Evolutionary conservation across 805 yeast species (phyloP).

Genomic region (Saccharomyces kudriavzevii): DNA sequence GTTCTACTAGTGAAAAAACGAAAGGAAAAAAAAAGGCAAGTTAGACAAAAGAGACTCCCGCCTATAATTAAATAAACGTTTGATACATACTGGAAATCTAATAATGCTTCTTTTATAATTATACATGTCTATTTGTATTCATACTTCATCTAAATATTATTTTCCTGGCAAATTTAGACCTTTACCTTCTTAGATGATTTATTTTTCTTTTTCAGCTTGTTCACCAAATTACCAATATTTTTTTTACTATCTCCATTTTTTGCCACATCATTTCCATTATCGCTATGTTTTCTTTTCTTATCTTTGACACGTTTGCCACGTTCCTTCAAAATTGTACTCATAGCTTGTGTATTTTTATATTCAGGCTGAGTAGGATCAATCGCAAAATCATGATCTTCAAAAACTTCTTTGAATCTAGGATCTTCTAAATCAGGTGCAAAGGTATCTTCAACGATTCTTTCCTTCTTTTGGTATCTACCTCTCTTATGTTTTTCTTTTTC

Average conservation of each 20-base stretch:
- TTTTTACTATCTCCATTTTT: slow-evolving; percentile 7
- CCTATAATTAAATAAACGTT: too few relatives aligned
- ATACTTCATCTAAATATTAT: neutral
- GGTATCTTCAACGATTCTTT: slow-evolving; percentile 44
- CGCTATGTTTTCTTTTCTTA: slow-evolving; percentile 12
- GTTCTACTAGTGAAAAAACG: neutral
- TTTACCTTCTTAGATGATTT: slow-evolving; percentile 4
- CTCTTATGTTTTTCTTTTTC: slow-evolving; percentile 56
- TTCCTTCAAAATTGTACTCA: slow-evolving; percentile 75
- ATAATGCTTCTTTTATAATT: neutral
- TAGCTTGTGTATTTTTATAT: slow-evolving; percentile 77
- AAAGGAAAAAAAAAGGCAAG: neutral
- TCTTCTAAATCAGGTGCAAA: slow-evolving; percentile 71
- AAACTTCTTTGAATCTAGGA: slow-evolving; percentile 76
- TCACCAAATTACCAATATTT: slow-evolving; percentile 33
- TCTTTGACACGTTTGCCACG: slow-evolving; percentile 44
- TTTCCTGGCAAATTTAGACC: neutral
- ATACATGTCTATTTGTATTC: neutral
- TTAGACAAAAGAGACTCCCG: too few relatives aligned
- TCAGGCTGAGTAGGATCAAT: slow-evolving; percentile 92
- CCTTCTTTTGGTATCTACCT: slow-evolving; percentile 38
- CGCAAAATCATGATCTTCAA: slow-evolving; percentile 81
- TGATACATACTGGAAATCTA: neutral
- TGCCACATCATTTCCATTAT: slow-evolving; percentile 2
- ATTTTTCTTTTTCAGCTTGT: slow-evolving; percentile 42